Evolutionary conservation across 108 stramenopile genomes (phyloP).

Genomic region (Cyclotella baltica): DNA sequence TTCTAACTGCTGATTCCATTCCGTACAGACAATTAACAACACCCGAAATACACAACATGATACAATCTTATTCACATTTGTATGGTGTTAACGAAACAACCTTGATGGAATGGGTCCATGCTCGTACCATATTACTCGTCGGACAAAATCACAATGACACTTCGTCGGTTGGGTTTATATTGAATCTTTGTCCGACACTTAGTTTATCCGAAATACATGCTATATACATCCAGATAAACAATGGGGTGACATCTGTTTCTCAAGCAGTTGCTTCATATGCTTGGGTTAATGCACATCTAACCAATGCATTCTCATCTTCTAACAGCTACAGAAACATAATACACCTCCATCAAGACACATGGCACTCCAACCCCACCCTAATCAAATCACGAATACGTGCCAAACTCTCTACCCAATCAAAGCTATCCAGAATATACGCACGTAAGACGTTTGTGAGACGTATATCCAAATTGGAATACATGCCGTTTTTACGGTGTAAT

Average conservation of each 20-base stretch:
- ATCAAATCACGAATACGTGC: conserved; percentile 57
- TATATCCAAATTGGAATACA: conserved; percentile 46
- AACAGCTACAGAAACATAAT: conserved; percentile 35
- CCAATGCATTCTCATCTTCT: conserved; percentile 33
- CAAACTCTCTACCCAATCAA: conserved; percentile 17
- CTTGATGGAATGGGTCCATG: conserved; percentile 1
- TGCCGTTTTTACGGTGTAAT: conserved; percentile 64
- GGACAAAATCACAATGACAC: neutral
- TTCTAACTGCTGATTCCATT: conserved; percentile 13
- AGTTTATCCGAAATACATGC: conserved; percentile 7
- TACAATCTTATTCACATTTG: conserved; percentile 7
- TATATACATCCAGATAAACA: neutral
- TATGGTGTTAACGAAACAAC: neutral
- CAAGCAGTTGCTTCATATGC: conserved; percentile 33
- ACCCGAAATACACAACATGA: conserved; percentile 8
- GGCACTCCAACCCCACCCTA: conserved; percentile 57
- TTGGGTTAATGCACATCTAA: conserved; percentile 36
- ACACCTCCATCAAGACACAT: conserved; percentile 81
- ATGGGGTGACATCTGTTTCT: neutral
- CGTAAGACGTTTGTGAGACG: conserved; percentile 58
- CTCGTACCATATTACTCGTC: conserved; percentile 26
- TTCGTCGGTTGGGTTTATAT: conserved; percentile 8
- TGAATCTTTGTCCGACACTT: conserved; percentile 40
- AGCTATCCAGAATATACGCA: conserved; percentile 55
- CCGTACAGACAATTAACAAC: neutral